phyloP scores from a whole-genome alignment of 495 filamentous ascomycete species.

The Xylaria telfairii region DNA sequence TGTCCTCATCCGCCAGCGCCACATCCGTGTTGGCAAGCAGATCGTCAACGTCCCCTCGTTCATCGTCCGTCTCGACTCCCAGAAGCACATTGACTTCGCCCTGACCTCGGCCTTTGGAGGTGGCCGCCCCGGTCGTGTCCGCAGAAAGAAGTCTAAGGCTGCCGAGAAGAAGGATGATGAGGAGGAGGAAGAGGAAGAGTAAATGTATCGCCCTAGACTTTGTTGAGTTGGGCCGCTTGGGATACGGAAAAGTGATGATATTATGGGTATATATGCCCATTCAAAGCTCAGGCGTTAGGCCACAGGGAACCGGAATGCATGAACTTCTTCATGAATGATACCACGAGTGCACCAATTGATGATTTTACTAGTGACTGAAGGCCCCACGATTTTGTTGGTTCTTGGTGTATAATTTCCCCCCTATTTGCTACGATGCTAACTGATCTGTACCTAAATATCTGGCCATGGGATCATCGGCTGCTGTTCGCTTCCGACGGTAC shows the following conservation, averaged over 20 bases:
- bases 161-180: conserved; percentile 88
- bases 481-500: conserved; percentile 73
- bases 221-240: conserved; percentile 41
- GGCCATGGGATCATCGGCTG: conserved; percentile 85
- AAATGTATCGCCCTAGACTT: conserved; percentile 42
- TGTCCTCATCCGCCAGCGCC: conserved; percentile 97
- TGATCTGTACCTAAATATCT: conserved; percentile 61
- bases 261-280: conserved; percentile 33
- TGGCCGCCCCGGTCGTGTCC: conserved; percentile 92
- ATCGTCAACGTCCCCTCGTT: conserved; percentile 99
- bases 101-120: conserved; percentile 97
- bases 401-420: neutral
- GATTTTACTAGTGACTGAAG: conserved; percentile 25
- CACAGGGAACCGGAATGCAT: conserved; percentile 47
- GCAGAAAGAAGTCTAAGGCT: conserved; percentile 98
- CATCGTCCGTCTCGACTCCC: conserved; percentile 98
- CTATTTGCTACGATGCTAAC: conserved; percentile 33
- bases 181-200: conserved; percentile 90
- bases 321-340: conserved; percentile 39
- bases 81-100: conserved; percentile 99
- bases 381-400: neutral
- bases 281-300: conserved; percentile 47
- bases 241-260: conserved; percentile 50
- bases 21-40: conserved; percentile 99
- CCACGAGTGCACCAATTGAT: conserved; percentile 33